phyloP scores from a whole-genome alignment of 2,329 filamentous ascomycete species.

The Xylariales sp. region DNA sequence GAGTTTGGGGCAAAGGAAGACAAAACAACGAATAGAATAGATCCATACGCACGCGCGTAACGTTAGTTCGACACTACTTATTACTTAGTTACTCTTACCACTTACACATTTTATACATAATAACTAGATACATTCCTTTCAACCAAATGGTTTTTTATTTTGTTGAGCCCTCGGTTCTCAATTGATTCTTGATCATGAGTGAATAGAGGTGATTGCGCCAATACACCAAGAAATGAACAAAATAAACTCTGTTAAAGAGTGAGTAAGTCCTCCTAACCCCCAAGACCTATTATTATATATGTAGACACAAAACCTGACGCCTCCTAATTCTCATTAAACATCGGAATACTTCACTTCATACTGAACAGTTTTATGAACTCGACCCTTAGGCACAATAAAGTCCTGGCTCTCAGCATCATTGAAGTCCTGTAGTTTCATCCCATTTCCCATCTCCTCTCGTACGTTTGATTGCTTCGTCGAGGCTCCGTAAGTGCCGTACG shows the following conservation, averaged over 20 bases:
- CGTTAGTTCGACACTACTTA: slow-evolving; percentile 11
- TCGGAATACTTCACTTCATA: slow-evolving; percentile 40
- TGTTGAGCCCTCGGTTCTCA: slow-evolving; percentile 19
- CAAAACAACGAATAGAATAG: slow-evolving; percentile 28
- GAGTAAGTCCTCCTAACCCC: slow-evolving; percentile 24
- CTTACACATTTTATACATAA: slow-evolving; percentile 33
- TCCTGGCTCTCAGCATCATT: slow-evolving; percentile 40
- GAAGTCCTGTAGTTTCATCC: slow-evolving; percentile 41
- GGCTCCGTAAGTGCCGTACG: slow-evolving; percentile 32
- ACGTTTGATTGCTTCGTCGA: slow-evolving; percentile 34
- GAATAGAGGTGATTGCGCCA: slow-evolving; percentile 24
- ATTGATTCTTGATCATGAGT: background rate
- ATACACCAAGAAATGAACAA: slow-evolving; percentile 33
- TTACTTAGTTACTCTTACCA: slow-evolving; percentile 8
- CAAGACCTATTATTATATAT: slow-evolving; percentile 3
- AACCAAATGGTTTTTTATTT: slow-evolving; percentile 6
- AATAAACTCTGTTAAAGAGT: slow-evolving; percentile 17
- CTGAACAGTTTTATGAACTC: slow-evolving; percentile 39
- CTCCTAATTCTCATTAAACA: slow-evolving; percentile 27
- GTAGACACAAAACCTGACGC: slow-evolving; percentile 19
- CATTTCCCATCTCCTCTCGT: slow-evolving; percentile 39
- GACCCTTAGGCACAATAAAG: slow-evolving; percentile 39
- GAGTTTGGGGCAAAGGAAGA: slow-evolving; percentile 21
- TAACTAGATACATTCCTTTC: slow-evolving; percentile 35
- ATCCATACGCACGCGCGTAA: slow-evolving; percentile 37